phyloP scores from a whole-genome alignment of 1,139 yeast species.

The Geotrichum phurueaensis region DNA sequence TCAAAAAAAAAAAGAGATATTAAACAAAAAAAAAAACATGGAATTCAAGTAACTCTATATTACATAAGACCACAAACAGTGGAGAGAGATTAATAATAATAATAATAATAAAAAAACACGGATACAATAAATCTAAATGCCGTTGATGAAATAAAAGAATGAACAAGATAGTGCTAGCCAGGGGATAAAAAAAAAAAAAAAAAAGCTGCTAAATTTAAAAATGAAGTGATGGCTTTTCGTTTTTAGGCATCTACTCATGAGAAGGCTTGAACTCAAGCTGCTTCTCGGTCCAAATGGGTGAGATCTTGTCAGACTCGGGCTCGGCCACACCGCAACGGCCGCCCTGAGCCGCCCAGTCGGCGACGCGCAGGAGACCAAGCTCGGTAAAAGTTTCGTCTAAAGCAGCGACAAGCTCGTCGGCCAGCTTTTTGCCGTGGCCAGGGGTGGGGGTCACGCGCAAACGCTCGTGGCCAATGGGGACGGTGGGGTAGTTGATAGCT shows the following conservation, averaged over 20 bases:
- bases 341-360: constrained; percentile 73
- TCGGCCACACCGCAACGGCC: constrained; percentile 87
- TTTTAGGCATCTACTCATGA: background rate
- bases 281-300: constrained; percentile 74
- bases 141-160: background rate
- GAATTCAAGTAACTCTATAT: background rate
- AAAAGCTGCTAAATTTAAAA: background rate
- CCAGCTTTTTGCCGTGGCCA: constrained; percentile 74
- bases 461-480: constrained; percentile 91
- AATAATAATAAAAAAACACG: background rate
- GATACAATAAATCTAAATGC: background rate
- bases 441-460: constrained; percentile 97
- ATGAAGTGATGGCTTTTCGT: background rate
- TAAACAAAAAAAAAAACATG: too few relatives aligned
- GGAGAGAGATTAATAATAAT: background rate
- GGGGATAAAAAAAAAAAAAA: background rate
- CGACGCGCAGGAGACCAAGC: constrained; percentile 64
- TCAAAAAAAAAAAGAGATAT: too few relatives aligned
- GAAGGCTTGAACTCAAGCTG: constrained; percentile 42
- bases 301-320: constrained; percentile 38
- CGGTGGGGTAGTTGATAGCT: constrained; percentile 97
- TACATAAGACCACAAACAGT: too few relatives aligned
- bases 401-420: constrained; percentile 71
- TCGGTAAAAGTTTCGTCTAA: constrained; percentile 75
- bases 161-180: background rate